Evolutionary conservation across 345 rosid species (phyloP).

Genomic region (Salix viminalis): DNA sequence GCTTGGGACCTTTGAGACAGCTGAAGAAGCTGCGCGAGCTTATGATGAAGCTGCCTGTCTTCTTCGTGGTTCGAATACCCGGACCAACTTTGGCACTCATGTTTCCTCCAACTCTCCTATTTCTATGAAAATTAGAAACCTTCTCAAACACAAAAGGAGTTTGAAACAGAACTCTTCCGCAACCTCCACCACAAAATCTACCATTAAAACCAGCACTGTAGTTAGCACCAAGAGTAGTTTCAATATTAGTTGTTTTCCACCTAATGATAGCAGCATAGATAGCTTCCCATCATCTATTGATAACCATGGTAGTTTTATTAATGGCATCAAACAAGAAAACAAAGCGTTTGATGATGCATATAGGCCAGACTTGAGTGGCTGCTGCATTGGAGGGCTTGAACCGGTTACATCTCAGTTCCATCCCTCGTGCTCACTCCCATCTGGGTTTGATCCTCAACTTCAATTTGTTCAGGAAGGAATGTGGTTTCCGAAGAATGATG

Average conservation of each 20-base stretch:
- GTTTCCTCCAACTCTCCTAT: conserved; percentile 48
- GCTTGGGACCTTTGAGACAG: conserved; percentile 78
- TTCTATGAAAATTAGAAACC: conserved; percentile 66
- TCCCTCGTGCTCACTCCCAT: conserved; percentile 12
- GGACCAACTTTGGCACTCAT: conserved; percentile 65
- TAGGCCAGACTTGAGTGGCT: conserved; percentile 46
- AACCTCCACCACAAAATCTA: conserved; percentile 8
- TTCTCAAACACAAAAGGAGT: conserved; percentile 65
- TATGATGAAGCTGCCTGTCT: conserved; percentile 89
- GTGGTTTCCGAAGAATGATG: conserved; percentile 21
- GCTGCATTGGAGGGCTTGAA: conserved; percentile 24
- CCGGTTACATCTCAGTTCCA: conserved; percentile 12
- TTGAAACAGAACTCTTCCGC: conserved; percentile 25
- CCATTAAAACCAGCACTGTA: conserved; percentile 21
- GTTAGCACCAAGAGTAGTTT: conserved; percentile 3
- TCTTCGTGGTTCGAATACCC: conserved; percentile 78
- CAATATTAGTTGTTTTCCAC: conserved; percentile 7
- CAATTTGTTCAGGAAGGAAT: conserved; percentile 32
- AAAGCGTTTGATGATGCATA: conserved; percentile 41
- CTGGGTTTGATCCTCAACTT: conserved; percentile 27
- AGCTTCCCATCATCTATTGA: not conserved
- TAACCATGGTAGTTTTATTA: not conserved
- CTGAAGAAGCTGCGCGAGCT: conserved; percentile 84
- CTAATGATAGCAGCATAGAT: not conserved
- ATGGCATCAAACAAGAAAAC: conserved; percentile 21